Percentiles rank a stretch among this genome's conserved stretches.
These are phyloP conservation scores for Eremomyces bilateralis DNA, from an alignment of 495 filamentous ascomycete species.

Conservation along the genomic window DNA sequence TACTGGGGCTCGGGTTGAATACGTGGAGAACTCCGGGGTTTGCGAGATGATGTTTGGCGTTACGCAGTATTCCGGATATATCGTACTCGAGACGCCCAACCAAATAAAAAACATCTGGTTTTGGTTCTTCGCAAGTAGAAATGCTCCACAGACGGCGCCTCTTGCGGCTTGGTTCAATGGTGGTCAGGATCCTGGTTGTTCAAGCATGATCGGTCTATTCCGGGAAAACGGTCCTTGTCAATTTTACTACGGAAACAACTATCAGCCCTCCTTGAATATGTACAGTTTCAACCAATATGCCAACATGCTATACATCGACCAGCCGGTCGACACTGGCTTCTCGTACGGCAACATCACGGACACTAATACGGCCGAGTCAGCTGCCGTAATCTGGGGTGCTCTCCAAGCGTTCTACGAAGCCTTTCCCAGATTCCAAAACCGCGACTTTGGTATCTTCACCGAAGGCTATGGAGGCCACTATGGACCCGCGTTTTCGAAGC, in stretches of 20 bases:
- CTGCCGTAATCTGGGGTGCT: constrained; percentile 31
- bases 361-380: constrained; percentile 28
- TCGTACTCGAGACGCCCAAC: constrained; percentile 10
- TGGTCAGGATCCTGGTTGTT: constrained; percentile 36
- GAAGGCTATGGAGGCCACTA: constrained; percentile 38
- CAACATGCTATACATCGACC: constrained; percentile 44
- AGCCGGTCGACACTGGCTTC: constrained; percentile 41
- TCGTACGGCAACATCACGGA: constrained; percentile 34
- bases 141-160: constrained; percentile 26
- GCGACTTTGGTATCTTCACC: constrained; percentile 32
- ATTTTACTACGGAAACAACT: constrained; percentile 30
- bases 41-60: constrained; percentile 23
- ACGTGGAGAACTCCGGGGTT: constrained; percentile 27
- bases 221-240: constrained; percentile 41
- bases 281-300: constrained; percentile 41
- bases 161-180: constrained; percentile 35
- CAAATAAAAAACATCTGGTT: constrained; percentile 33
- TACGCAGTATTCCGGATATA: constrained; percentile 12
- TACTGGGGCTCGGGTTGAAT: constrained; percentile 29
- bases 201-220: constrained; percentile 38
- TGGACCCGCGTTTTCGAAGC: constrained; percentile 28
- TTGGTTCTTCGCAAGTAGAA: constrained; percentile 33
- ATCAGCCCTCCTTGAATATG: constrained; percentile 30
- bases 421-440: constrained; percentile 26
- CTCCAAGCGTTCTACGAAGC: constrained; percentile 32